Percentiles rank a stretch among this genome's conserved stretches.
These are phyloP conservation scores for Neoarthrinium moseri DNA, from an alignment of 2,329 filamentous ascomycete species.

Conservation along the genomic window DNA sequence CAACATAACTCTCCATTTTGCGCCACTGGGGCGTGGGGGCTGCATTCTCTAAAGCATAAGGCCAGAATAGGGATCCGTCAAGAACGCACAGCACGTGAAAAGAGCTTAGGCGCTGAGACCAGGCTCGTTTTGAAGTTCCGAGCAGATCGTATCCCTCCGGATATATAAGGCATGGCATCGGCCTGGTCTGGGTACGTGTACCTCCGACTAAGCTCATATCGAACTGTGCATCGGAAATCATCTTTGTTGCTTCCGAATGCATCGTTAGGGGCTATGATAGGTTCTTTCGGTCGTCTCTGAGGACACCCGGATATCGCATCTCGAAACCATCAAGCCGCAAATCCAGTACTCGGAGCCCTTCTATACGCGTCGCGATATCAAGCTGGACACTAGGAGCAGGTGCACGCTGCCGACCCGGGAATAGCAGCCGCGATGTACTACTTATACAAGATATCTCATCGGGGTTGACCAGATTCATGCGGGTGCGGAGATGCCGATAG, in stretches of 20 bases:
- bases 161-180: conserved; percentile 2
- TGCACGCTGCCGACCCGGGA: not conserved
- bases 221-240: not conserved
- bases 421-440: not conserved
- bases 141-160: conserved; percentile 3
- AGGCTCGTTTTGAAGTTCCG: not conserved
- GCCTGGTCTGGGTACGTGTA: not conserved
- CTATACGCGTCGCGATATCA: conserved; percentile 3
- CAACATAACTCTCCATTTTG: not conserved
- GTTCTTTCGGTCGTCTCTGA: not conserved
- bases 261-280: not conserved
- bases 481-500: not conserved
- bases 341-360: not conserved
- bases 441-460: not conserved
- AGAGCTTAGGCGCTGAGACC: conserved; percentile 3
- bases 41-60: not conserved
- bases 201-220: not conserved
- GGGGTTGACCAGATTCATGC: not conserved
- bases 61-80: conserved; percentile 7
- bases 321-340: conserved; percentile 1
- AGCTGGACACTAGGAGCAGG: not conserved
- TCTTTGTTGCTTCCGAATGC: not conserved
- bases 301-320: conserved; percentile 1
- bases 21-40: not conserved
- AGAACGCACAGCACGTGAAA: conserved; percentile 2